Evolutionary conservation across 768 basidiomycete genomes (phyloP).

Genomic region (Rhizopogon vesiculosus): DNA sequence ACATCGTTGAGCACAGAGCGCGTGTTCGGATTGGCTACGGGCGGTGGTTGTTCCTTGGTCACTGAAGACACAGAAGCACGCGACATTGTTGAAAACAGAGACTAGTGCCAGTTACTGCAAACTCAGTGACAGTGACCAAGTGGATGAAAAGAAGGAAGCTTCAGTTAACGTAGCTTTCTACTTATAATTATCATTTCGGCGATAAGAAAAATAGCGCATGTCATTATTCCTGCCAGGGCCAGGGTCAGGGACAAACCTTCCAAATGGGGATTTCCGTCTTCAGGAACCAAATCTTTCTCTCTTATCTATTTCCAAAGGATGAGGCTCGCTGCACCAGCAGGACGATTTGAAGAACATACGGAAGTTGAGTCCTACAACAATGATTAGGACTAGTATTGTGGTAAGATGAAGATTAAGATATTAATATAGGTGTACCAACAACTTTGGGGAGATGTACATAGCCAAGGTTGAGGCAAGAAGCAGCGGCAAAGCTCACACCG

Average conservation of each 20-base stretch:
- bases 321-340: neutral
- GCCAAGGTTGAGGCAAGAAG: neutral
- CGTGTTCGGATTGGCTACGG: constrained; percentile 7
- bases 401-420: neutral
- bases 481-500: neutral
- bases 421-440: neutral
- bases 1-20: constrained; percentile 7
- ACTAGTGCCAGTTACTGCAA: neutral
- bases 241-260: no score
- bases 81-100: neutral
- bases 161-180: no score
- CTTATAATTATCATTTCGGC: no score
- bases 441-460: neutral
- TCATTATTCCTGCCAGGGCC: no score
- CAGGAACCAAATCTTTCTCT: no score
- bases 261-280: no score
- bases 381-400: no score
- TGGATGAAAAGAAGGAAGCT: neutral
- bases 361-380: neutral
- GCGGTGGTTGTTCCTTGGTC: constrained; percentile 13
- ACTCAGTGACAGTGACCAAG: neutral
- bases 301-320: neutral
- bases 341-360: neutral
- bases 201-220: no score
- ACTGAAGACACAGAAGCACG: constrained; percentile 6